Evolutionary conservation across 2,329 filamentous ascomycete species (phyloP).

Genomic region (Microcyclosporella mali): DNA sequence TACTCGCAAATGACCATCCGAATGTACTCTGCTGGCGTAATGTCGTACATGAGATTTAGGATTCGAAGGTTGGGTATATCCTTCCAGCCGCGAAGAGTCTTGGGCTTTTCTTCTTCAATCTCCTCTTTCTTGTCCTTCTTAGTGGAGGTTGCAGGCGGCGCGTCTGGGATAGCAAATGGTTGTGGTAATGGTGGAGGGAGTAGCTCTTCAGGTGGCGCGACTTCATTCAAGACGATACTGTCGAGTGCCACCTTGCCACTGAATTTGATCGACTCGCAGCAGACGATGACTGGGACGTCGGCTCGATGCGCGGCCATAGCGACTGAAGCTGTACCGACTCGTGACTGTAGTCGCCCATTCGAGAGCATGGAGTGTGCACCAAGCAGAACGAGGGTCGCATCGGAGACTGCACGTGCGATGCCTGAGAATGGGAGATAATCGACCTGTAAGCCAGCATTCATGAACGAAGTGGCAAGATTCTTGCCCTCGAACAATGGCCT

Average conservation of each 20-base stretch:
- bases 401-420: constrained; percentile 65
- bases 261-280: constrained; percentile 94
- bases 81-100: constrained; percentile 47
- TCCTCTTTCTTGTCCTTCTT: constrained; percentile 25
- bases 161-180: not conserved
- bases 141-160: not conserved
- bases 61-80: constrained; percentile 57
- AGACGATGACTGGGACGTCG: constrained; percentile 75
- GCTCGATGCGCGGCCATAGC: constrained; percentile 74
- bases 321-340: constrained; percentile 78
- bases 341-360: constrained; percentile 84
- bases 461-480: constrained; percentile 64
- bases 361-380: constrained; percentile 93
- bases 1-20: constrained; percentile 87
- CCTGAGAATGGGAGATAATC: constrained; percentile 77
- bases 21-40: constrained; percentile 80
- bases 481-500: constrained; percentile 64
- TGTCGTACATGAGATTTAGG: constrained; percentile 79
- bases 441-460: constrained; percentile 64
- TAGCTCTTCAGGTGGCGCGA: constrained; percentile 68
- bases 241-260: constrained; percentile 83
- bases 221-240: constrained; percentile 89
- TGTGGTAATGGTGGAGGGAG: constrained; percentile 21
- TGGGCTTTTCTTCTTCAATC: constrained; percentile 19
- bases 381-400: constrained; percentile 68